Conservation (phyloP, 2,329 filamentous ascomycete genomes). For the Coniochaeta sp. region DNA sequence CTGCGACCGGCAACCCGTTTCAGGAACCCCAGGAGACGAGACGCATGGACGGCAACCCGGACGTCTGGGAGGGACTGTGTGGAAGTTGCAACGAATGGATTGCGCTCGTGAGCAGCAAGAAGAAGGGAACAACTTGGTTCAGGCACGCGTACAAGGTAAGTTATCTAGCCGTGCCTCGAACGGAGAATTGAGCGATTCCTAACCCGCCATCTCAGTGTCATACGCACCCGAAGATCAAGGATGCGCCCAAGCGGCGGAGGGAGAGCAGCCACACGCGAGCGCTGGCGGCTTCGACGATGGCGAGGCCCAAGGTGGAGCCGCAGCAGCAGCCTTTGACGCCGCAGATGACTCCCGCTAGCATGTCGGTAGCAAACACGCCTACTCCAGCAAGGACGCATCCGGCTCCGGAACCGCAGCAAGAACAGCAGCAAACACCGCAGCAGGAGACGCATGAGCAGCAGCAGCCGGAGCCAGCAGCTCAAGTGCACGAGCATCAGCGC, state of each 20-base stretch:
- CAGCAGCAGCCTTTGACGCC: conserved; percentile 31
- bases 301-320: conserved; percentile 31
- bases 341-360: conserved; percentile 30
- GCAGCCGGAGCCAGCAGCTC: too few relatives aligned
- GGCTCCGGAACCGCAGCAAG: conserved; percentile 9
- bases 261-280: conserved; percentile 48
- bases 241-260: conserved; percentile 59
- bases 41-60: conserved; percentile 71
- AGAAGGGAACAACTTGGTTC: conserved; percentile 91
- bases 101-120: conserved; percentile 75
- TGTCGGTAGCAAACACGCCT: conserved; percentile 30
- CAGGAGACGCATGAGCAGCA: conserved; percentile 11
- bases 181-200: neutral
- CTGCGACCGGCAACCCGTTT: conserved; percentile 71
- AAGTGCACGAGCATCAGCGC: too few relatives aligned
- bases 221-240: conserved; percentile 64
- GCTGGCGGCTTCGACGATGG: conserved; percentile 32
- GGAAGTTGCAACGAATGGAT: conserved; percentile 77
- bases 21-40: conserved; percentile 69
- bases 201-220: conserved; percentile 45
- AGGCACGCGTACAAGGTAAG: conserved; percentile 79
- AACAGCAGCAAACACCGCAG: conserved; percentile 12
- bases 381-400: conserved; percentile 22
- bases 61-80: conserved; percentile 76
- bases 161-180: conserved; percentile 1